A percentile compares a stretch with the other conserved stretches of the same genome.
Conservation (phyloP, 306 rosid genomes). For the Cicer bijugum region DNA sequence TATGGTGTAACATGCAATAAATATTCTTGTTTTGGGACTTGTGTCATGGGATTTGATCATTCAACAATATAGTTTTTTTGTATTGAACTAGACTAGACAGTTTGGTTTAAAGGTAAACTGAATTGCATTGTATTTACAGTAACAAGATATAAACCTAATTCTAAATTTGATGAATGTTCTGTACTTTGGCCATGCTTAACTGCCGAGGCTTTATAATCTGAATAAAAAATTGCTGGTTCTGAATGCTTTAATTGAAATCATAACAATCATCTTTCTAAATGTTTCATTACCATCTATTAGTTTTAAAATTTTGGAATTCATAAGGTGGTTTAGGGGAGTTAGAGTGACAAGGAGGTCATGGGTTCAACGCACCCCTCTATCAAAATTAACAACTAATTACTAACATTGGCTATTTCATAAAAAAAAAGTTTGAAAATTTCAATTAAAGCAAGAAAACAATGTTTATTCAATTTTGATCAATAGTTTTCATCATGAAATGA, state of each 20-base stretch:
- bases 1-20: constrained; percentile 6
- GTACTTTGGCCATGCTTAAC: neutral
- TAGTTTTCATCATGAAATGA: constrained; percentile 10
- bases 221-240: neutral
- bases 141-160: neutral
- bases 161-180: constrained; percentile 10
- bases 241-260: constrained; percentile 1
- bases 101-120: neutral
- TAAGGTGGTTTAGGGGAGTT: too few relatives aligned
- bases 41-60: neutral
- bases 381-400: too few relatives aligned
- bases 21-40: constrained; percentile 22
- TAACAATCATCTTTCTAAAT: neutral
- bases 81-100: constrained; percentile 15
- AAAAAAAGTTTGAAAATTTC: neutral
- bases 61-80: neutral
- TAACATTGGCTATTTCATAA: too few relatives aligned
- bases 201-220: neutral
- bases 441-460: neutral
- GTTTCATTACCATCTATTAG: neutral
- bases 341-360: too few relatives aligned
- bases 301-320: neutral
- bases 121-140: constrained; percentile 30
- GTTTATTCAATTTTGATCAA: constrained; percentile 14
- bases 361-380: too few relatives aligned